A percentile compares a stretch with the other conserved stretches of the same genome.
phyloP scores from a whole-genome alignment of 2,329 filamentous ascomycete species.

The Ascochyta koolunga region DNA sequence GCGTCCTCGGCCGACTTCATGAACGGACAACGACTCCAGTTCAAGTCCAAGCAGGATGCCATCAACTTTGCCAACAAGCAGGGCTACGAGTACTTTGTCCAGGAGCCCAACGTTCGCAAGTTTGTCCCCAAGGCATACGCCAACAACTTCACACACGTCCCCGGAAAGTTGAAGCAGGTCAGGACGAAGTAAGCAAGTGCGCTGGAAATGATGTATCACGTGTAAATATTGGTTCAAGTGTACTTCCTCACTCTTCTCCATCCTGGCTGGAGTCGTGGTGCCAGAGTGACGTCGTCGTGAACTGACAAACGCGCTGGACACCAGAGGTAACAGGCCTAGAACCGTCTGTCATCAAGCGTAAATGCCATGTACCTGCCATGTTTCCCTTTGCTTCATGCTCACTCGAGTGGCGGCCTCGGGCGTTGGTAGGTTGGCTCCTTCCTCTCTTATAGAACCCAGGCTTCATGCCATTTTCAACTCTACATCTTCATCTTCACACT shows the following conservation, averaged over 20 bases:
- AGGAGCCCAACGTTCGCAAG: conserved; percentile 89
- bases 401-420: background rate
- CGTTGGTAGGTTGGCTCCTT: background rate
- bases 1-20: conserved; percentile 93
- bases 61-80: conserved; percentile 97
- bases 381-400: background rate
- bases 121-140: conserved; percentile 93
- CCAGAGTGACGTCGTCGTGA: too few species aligned
- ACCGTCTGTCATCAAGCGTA: background rate
- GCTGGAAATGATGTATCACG: conserved; percentile 7
- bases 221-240: conserved; percentile 38
- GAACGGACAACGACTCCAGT: conserved; percentile 91
- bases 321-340: background rate
- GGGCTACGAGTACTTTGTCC: conserved; percentile 98
- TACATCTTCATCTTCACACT: background rate
- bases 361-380: background rate
- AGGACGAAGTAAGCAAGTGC: conserved; percentile 73
- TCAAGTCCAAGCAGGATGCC: conserved; percentile 92
- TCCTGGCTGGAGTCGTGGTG: background rate
- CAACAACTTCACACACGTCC: conserved; percentile 89
- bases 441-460: background rate
- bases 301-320: too few species aligned
- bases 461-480: background rate
- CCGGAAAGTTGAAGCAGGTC: conserved; percentile 83
- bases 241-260: conserved; percentile 12